A percentile compares a stretch with the other conserved stretches of the same genome.
These are phyloP conservation scores for Oryza meyeriana DNA, from an alignment of 176 grass and related monocot species.

Conservation along the genomic window DNA sequence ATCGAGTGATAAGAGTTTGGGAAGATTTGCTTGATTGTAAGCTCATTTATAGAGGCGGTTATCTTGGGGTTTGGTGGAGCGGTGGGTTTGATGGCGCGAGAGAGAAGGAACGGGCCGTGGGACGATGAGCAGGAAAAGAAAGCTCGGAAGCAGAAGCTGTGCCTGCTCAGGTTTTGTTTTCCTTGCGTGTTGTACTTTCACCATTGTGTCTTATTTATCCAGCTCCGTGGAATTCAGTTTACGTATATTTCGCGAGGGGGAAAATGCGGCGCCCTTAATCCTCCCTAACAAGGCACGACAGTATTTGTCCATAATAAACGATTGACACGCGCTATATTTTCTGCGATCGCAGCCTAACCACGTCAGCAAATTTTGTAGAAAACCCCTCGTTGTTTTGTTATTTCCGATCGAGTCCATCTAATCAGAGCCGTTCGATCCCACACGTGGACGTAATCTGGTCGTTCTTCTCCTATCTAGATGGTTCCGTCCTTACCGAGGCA, in stretches of 20 bases:
- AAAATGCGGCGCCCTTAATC: neutral
- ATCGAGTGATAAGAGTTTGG: neutral
- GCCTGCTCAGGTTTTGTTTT: neutral
- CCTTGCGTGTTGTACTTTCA: conserved; percentile 26
- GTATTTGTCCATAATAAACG: neutral
- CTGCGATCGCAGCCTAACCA: too few relatives aligned
- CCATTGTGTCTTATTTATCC: neutral
- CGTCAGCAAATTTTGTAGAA: too few relatives aligned
- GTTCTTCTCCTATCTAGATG: too few relatives aligned
- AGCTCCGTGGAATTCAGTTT: neutral
- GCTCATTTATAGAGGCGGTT: conserved; percentile 29
- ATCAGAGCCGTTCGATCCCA: too few relatives aligned
- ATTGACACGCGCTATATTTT: too few relatives aligned
- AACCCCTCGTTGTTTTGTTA: too few relatives aligned
- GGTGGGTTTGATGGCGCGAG: neutral
- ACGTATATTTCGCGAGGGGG: neutral
- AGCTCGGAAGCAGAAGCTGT: conserved; percentile 22
- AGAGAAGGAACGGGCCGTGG: too few relatives aligned
- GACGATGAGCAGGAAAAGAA: conserved; percentile 44
- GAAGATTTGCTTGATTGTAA: neutral
- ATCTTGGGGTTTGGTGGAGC: neutral
- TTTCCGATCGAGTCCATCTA: too few relatives aligned
- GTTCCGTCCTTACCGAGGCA: too few relatives aligned
- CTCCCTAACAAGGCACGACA: conserved; percentile 5
- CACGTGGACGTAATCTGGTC: too few relatives aligned